Base-by-base conservation (phyloP, 106 monocot species). In the Platanthera zijinensis region DNA sequence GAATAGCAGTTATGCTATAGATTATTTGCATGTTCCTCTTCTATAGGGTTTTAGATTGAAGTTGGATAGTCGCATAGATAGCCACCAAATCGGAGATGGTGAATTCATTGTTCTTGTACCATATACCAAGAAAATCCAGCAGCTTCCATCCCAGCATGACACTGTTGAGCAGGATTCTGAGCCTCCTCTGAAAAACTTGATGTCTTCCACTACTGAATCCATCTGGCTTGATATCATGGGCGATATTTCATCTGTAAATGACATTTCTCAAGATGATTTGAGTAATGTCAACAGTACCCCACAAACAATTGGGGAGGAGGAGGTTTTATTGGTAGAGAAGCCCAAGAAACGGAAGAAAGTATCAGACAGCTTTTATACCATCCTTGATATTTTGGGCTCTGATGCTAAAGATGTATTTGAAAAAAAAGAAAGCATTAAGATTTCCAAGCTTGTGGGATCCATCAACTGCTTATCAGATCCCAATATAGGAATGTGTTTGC, bases 101-200 rank as follows among this genome's bases (percentile, higher is more conserved):
- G 89, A 84, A 56, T 96, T 96, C 57, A 39, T 96, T 54, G 93
- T 91, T 64, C 83, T 96, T 32, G 76, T 96, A 52, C 96, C 96
- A 1, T 96, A 87, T 74, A 72, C 74, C n/a, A 96, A 91, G 84
- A 90, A 83, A 80, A 76, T 39, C 21, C 82, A 70, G 7, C 82
- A 76, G 45, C 4, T 50, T 62, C 66, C 76, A 52, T 22, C 39
- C 21, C 66, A 52, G n/a, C 28, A 48, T 3, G 32, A 75, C 69
- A 71, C 57, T 8, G 0, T 48, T 10, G 63, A 76, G 47, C 72
- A 82, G 39, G 72, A 50, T 19, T 17, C 9, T 7, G 5, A 22
- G 1, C 70, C 80, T 67, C 32, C 72, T 54, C 15, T 67, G 68
- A 7, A 28, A 18, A 50, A 59, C 0, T 68, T 67, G 30, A 48